Conservation (phyloP, 345 rosid genomes). For the Orychophragmus violaceus region DNA sequence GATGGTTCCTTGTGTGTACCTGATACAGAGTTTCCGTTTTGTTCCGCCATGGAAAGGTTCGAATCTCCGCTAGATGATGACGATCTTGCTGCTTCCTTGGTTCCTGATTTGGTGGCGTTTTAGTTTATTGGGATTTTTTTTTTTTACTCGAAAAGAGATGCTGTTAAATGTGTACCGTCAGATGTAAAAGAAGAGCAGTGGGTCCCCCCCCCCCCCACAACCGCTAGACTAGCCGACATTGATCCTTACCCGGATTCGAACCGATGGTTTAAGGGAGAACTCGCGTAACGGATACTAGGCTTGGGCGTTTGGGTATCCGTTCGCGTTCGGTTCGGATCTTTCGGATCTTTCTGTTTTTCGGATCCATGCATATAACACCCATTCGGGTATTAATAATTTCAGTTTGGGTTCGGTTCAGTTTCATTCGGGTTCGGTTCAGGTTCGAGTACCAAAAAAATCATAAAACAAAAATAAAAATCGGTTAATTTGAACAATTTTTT, state of each 20-base stretch:
- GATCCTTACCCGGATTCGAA: background rate
- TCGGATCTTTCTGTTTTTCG: no score
- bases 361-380: no score
- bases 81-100: background rate
- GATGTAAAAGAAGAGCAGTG: background rate
- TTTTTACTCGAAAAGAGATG: background rate
- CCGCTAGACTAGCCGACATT: background rate
- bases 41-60: constrained; percentile 10
- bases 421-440: no score
- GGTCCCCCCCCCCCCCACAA: background rate
- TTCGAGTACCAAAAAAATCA: no score
- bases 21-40: background rate
- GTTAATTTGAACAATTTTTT: no score
- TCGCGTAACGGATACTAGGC: background rate
- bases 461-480: no score
- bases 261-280: background rate
- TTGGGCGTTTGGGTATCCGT: no score
- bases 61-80: background rate
- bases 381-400: no score
- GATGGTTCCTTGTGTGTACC: background rate
- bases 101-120: background rate
- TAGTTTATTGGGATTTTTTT: no score
- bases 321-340: no score
- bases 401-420: no score
- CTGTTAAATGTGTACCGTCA: background rate